Base-by-base conservation (phyloP, 2,329 filamentous ascomycete genomes). In the Botryosphaeria dothidea region DNA sequence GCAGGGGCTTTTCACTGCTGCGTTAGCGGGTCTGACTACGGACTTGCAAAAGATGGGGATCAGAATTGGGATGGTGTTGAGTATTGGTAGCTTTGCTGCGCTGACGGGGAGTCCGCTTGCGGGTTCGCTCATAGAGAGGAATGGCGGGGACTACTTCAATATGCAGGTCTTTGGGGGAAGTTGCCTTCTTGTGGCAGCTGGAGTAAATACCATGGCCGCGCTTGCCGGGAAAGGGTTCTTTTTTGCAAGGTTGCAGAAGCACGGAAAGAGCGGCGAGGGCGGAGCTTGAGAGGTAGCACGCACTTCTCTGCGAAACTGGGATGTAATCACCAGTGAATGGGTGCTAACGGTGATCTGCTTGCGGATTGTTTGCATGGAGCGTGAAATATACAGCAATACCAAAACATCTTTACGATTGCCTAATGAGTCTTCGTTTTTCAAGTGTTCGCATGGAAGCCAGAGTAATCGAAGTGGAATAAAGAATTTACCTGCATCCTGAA, bases 11-110 rank as follows among this genome's bases (percentile, higher is more conserved):
- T 83, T 82, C 64, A 80, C 79, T 0, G 77, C 79, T 1, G 75
- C 77, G 1, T 67, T 83, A 49, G 75, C 78, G 0, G 78, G 73
- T 54, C 67, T 84, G 66, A 83, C 81, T 0, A 77, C 75, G n/a
- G 81, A 84, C 66, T 68, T 82, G 69, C 79, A 75, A 31, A 82
- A 82, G 63, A 75, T 78, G 0, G 82, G 82, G 0, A 79, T 80
- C 2, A 72, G 82, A 17, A 80, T 82, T 67, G 82, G 82, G 0
- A 83, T 83, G 78, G 80, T 80, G 0, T 81, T 83, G 64, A 76
- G 75, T 0, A 74, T 83, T 27, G 77, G 82, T 11, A 80, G 78
- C 8, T 68, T 83, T 29, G 80, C 80, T 0, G 77, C 74, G 19
- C 71, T 84, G 43, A 80, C 79, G 3, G 82, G 82, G 0, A 80